These are phyloP conservation scores for Daldinia grandis DNA, from an alignment of 495 filamentous ascomycete species.

Conservation along the genomic window DNA sequence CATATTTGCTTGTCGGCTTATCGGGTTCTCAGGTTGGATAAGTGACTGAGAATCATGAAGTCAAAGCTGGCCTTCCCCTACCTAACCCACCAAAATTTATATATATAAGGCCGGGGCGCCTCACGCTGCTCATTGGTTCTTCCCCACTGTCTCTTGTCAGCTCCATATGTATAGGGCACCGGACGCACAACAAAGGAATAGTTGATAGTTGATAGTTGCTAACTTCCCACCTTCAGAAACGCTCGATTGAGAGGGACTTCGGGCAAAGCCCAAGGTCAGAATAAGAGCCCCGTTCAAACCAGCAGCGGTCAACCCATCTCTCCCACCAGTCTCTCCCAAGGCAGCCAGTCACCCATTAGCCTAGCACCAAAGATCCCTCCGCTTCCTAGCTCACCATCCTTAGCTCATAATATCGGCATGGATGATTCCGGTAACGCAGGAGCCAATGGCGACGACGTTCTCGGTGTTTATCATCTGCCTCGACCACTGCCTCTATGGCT, in stretches of 20 bases:
- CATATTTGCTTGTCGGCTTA: slow-evolving; percentile 1
- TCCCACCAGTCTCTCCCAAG: slow-evolving; percentile 55
- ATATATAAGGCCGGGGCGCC: slow-evolving; percentile 8
- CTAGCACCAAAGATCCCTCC: slow-evolving; percentile 62
- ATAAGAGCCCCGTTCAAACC: slow-evolving; percentile 53
- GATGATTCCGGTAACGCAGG: slow-evolving; percentile 55
- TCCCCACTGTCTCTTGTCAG: slow-evolving; percentile 17
- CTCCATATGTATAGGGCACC: slow-evolving; percentile 9
- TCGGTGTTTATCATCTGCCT: slow-evolving; percentile 59
- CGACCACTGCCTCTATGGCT: slow-evolving; percentile 67
- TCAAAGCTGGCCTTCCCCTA: slow-evolving; percentile 7
- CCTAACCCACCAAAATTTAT: slow-evolving; percentile 5
- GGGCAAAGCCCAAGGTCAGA: slow-evolving; percentile 49
- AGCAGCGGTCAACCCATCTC: slow-evolving; percentile 49
- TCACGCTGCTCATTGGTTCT: slow-evolving; percentile 15
- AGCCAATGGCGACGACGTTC: slow-evolving; percentile 60
- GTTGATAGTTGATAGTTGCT: slow-evolving; percentile 12
- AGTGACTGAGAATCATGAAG: slow-evolving; percentile 17
- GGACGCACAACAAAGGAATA: slow-evolving; percentile 20
- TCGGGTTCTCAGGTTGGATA: slow-evolving; percentile 1
- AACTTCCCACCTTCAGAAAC: slow-evolving; percentile 48
- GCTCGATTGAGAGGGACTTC: slow-evolving; percentile 58
- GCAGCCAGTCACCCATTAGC: slow-evolving; percentile 59
- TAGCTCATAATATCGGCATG: slow-evolving; percentile 60
- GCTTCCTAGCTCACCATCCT: slow-evolving; percentile 67